Evolutionary conservation across 139 green algal genomes (phyloP).

Genomic region (Micromonas pusilla): DNA sequence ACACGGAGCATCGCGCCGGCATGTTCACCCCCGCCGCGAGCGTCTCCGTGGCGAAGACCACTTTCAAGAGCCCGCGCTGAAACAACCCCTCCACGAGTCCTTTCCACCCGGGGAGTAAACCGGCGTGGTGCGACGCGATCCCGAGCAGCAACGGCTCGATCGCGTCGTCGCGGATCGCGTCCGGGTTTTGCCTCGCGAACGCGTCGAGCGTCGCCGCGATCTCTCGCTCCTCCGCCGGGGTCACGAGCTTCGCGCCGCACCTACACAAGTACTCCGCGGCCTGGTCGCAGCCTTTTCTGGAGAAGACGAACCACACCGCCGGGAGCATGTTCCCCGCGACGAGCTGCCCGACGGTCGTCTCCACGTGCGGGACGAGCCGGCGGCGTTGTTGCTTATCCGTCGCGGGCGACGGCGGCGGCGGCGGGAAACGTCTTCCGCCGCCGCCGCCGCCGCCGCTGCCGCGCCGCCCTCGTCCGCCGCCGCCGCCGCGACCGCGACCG

Average conservation of each 20-base stretch:
- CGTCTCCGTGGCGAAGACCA: constrained; percentile 94
- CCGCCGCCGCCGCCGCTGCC: too few relatives aligned
- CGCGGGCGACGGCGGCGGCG: neutral
- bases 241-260: neutral
- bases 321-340: constrained; percentile 61
- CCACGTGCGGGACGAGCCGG: constrained; percentile 30
- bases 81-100: constrained; percentile 78
- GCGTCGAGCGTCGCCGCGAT: constrained; percentile 54
- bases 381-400: neutral
- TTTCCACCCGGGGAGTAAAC: constrained; percentile 86
- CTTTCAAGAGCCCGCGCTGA: constrained; percentile 54
- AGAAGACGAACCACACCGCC: constrained; percentile 89
- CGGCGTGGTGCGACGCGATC: constrained; percentile 82
- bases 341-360: constrained; percentile 42
- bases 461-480: neutral
- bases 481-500: too few relatives aligned
- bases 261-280: constrained; percentile 19
- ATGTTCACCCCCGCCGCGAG: constrained; percentile 98
- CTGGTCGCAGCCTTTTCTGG: constrained; percentile 64
- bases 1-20: constrained; percentile 66
- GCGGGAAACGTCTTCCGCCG: neutral
- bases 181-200: constrained; percentile 54
- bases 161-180: constrained; percentile 60
- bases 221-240: constrained; percentile 39
- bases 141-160: constrained; percentile 60